phyloP scores from a whole-genome alignment of 2,329 filamentous ascomycete genomes.

The Aspergillus sp. region DNA sequence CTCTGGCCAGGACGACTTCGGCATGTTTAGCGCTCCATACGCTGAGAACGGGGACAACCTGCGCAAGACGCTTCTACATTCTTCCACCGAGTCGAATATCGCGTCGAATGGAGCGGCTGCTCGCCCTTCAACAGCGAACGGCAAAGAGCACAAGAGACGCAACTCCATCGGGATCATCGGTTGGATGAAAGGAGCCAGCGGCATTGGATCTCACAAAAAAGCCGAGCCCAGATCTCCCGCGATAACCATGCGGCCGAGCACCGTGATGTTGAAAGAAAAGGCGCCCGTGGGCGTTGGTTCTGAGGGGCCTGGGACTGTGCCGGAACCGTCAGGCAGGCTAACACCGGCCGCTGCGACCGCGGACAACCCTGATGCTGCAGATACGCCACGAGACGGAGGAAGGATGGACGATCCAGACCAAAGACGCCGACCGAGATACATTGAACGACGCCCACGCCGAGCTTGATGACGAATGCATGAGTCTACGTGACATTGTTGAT shows the following conservation, averaged over 20 bases:
- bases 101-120: constrained; percentile 10
- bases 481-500: not conserved
- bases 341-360: constrained; percentile 2
- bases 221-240: constrained; percentile 8
- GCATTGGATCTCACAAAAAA: constrained; percentile 15
- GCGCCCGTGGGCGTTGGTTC: constrained; percentile 9
- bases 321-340: constrained; percentile 5
- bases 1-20: constrained; percentile 8
- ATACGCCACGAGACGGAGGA: no score
- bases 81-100: constrained; percentile 17
- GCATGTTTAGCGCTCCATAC: constrained; percentile 11
- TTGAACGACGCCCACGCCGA: constrained; percentile 21
- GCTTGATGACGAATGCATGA: constrained; percentile 6
- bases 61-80: constrained; percentile 15
- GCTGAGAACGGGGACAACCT: constrained; percentile 5
- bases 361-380: constrained; percentile 7
- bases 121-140: constrained; percentile 19
- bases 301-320: constrained; percentile 7
- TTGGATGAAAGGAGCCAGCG: constrained; percentile 30
- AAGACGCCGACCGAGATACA: constrained; percentile 20
- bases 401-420: constrained; percentile 9
- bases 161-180: constrained; percentile 29
- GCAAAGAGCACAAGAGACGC: constrained; percentile 26
- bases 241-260: constrained; percentile 2
- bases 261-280: constrained; percentile 8